phyloP scores from a whole-genome alignment of 2,329 filamentous ascomycete species.

The Penicillium capsulatum region DNA sequence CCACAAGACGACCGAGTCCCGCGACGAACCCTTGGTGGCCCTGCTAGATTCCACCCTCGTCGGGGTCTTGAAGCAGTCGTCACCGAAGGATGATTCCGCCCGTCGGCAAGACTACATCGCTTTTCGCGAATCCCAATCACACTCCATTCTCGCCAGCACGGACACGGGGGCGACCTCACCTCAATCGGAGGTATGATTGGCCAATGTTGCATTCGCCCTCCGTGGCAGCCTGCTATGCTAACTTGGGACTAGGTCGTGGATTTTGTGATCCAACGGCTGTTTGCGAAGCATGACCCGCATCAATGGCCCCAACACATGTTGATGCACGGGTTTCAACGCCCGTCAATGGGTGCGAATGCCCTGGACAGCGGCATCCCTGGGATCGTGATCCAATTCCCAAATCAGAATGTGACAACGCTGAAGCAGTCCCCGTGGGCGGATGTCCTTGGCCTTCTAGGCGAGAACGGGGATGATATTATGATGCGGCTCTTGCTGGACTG shows the following conservation, averaged over 20 bases:
- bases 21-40: slow-evolving; percentile 39
- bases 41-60: slow-evolving; percentile 69
- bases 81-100: slow-evolving; percentile 27
- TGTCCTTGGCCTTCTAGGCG: slow-evolving; percentile 68
- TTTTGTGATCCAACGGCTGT: slow-evolving; percentile 72
- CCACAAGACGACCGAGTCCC: not conserved
- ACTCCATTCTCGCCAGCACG: slow-evolving; percentile 32
- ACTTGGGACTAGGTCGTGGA: slow-evolving; percentile 60
- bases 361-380: slow-evolving; percentile 58
- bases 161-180: slow-evolving; percentile 46
- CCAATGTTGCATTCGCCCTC: not conserved
- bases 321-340: slow-evolving; percentile 71
- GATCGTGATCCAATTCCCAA: slow-evolving; percentile 60
- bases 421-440: slow-evolving; percentile 71
- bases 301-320: slow-evolving; percentile 68
- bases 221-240: not conserved
- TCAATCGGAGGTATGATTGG: slow-evolving; percentile 58
- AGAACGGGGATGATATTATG: slow-evolving; percentile 71
- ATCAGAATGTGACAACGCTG: slow-evolving; percentile 65
- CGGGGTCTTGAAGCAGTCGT: slow-evolving; percentile 46
- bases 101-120: slow-evolving; percentile 55
- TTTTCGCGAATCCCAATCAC: slow-evolving; percentile 59
- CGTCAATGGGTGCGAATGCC: slow-evolving; percentile 30
- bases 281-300: slow-evolving; percentile 53
- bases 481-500: slow-evolving; percentile 71